Conservation (phyloP, 2,329 filamentous ascomycete species). For the Myriosclerotinia curreyana region DNA sequence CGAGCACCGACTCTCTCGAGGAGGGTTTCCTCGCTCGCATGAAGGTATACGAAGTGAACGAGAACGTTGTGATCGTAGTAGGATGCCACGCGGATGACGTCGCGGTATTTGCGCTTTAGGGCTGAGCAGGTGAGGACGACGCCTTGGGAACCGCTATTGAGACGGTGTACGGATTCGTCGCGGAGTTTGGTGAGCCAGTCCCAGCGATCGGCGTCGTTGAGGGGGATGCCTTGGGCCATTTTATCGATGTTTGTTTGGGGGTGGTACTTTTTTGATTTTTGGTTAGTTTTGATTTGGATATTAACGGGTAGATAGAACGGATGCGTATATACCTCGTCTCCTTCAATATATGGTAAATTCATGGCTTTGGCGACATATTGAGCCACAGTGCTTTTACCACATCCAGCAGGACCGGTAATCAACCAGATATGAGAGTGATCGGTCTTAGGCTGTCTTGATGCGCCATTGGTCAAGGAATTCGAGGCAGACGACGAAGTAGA, state of each 20-base stretch:
- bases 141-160: conserved; percentile 56
- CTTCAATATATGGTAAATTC: conserved; percentile 69
- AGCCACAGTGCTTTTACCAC: conserved; percentile 75
- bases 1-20: conserved; percentile 71
- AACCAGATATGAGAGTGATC: conserved; percentile 70
- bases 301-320: background rate
- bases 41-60: conserved; percentile 91
- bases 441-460: conserved; percentile 28
- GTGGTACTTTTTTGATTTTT: conserved; percentile 57
- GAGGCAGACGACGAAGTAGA: conserved; percentile 23
- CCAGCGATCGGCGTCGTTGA: conserved; percentile 94
- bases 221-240: conserved; percentile 78
- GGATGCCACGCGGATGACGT: conserved; percentile 78
- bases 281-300: background rate
- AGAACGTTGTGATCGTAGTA: conserved; percentile 71
- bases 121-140: conserved; percentile 97
- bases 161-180: conserved; percentile 58
- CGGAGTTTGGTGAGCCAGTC: conserved; percentile 87
- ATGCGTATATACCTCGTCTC: conserved; percentile 64
- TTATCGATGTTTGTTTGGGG: conserved; percentile 80
- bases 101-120: conserved; percentile 94
- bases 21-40: conserved; percentile 71
- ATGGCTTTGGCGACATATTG: conserved; percentile 61
- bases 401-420: conserved; percentile 74
- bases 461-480: conserved; percentile 27